phyloP scores from a whole-genome alignment of 1,139 yeast species.

The Zhuliangozyma parablackwelliae region DNA sequence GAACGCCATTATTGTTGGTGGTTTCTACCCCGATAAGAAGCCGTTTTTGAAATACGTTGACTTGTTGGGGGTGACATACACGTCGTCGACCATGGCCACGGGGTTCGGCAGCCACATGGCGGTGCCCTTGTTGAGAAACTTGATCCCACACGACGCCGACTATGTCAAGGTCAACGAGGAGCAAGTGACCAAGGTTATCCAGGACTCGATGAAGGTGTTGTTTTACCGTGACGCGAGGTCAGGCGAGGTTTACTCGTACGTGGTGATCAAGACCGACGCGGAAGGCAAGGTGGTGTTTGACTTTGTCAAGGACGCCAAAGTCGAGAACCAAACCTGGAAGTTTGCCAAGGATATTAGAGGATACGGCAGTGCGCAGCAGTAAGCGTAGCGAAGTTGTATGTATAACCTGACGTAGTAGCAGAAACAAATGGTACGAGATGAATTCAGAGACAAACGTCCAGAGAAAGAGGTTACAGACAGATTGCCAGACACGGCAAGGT shows the following conservation, averaged over 20 bases:
- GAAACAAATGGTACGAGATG: no score
- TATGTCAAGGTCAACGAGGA: slow-evolving; percentile 63
- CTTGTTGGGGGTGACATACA: slow-evolving; percentile 84
- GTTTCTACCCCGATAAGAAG: slow-evolving; percentile 62
- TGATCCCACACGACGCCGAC: slow-evolving; percentile 77
- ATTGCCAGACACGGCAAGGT: no score
- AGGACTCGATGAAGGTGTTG: slow-evolving; percentile 89
- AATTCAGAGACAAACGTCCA: no score
- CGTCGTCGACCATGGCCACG: slow-evolving; percentile 87
- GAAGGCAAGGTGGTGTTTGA: slow-evolving; percentile 33
- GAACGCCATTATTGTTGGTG: slow-evolving; percentile 93
- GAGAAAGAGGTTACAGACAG: no score
- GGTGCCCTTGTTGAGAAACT: slow-evolving; percentile 80
- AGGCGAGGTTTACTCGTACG: slow-evolving; percentile 76
- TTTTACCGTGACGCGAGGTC: slow-evolving; percentile 97
- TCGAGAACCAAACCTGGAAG: slow-evolving; percentile 82
- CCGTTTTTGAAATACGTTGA: slow-evolving; percentile 85
- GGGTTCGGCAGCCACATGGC: slow-evolving; percentile 98
- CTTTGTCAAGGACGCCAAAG: slow-evolving; percentile 60
- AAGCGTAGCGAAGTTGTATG: neutral
- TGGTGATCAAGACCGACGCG: slow-evolving; percentile 61
- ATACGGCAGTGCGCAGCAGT: slow-evolving; percentile 63
- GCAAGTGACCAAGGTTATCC: slow-evolving; percentile 69
- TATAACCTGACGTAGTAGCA: no score
- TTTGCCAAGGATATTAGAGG: slow-evolving; percentile 88